Evolutionary conservation across 345 rosid genomes (phyloP).

Genomic region (Hibiscus trionum): DNA sequence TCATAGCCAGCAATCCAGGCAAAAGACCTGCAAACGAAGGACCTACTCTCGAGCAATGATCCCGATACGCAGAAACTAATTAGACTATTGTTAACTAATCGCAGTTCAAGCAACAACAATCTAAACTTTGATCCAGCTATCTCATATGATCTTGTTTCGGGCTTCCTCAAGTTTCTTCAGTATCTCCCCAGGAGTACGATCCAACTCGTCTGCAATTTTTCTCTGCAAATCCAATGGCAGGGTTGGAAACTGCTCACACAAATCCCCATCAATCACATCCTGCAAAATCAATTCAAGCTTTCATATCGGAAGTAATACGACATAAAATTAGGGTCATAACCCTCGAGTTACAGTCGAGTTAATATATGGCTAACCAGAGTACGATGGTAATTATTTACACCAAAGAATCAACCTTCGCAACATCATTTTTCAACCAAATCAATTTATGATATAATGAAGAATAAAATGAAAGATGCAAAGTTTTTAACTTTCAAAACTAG

Average conservation of each 20-base stretch:
- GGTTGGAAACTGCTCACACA: conserved; percentile 95
- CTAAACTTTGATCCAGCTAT: not conserved
- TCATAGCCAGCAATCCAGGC: not conserved
- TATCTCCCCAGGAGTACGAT: conserved; percentile 93
- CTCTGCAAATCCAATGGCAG: conserved; percentile 79
- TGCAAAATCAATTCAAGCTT: conserved; percentile 26
- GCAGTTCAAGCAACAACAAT: not conserved
- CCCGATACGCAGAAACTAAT: not conserved
- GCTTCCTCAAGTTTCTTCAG: conserved; percentile 97
- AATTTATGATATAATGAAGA: not conserved
- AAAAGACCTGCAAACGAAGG: not conserved
- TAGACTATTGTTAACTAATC: not conserved
- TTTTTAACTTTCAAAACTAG: no score
- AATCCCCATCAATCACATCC: conserved; percentile 98
- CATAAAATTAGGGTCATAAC: not conserved
- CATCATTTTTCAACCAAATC: not conserved
- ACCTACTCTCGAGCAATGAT: not conserved
- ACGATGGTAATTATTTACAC: not conserved
- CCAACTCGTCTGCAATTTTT: conserved; percentile 91
- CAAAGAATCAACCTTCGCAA: not conserved
- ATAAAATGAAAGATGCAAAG: not conserved
- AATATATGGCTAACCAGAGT: not conserved
- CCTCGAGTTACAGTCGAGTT: not conserved
- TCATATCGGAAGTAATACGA: conserved; percentile 9
- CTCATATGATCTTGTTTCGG: conserved; percentile 70